Evolutionary conservation across 495 filamentous ascomycete species (phyloP).

Genomic region (Rhypophila decipiens): DNA sequence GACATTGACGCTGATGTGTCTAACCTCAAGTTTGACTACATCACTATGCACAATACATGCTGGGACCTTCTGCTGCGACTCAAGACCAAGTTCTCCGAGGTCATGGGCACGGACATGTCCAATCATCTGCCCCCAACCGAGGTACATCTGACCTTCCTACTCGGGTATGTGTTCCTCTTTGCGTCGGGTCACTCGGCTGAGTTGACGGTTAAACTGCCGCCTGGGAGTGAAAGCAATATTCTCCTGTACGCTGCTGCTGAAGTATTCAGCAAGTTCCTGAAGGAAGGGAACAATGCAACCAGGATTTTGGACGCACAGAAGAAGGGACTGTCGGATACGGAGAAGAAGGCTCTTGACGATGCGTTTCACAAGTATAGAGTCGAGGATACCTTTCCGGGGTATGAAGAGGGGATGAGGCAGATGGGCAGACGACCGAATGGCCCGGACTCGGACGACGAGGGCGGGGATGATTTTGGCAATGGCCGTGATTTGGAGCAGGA

Average conservation of each 20-base stretch:
- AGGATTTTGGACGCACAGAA: too few species aligned
- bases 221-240: neutral
- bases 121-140: neutral
- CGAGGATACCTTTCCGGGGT: too few species aligned
- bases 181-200: neutral
- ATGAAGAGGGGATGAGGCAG: too few species aligned
- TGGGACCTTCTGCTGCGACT: neutral
- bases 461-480: too few species aligned
- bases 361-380: too few species aligned
- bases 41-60: neutral
- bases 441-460: too few species aligned
- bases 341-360: too few species aligned
- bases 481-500: too few species aligned
- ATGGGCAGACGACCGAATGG: too few species aligned
- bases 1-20: neutral
- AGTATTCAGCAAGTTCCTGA: neutral
- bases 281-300: neutral
- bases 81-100: neutral
- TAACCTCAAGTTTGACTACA: neutral
- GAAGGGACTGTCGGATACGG: too few species aligned
- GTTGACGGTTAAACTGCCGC: neutral
- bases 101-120: neutral
- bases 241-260: neutral
- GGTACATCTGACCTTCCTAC: neutral
- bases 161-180: neutral